Evolutionary conservation across 1,284 basidiomycete genomes (phyloP).

Genomic region (Ceratobasidium theobromae): DNA sequence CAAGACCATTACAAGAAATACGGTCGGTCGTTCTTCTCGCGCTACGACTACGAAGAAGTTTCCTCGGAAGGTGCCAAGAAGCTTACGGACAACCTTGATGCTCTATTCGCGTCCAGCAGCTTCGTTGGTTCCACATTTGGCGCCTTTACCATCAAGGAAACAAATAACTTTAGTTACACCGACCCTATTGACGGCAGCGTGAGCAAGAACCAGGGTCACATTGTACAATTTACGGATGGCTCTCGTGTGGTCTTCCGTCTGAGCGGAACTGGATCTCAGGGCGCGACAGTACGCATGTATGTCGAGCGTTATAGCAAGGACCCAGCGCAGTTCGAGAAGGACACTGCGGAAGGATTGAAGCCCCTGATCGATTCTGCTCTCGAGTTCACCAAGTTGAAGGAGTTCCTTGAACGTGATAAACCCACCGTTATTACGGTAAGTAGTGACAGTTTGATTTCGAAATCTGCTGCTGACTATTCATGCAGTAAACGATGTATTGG

Average conservation of each 20-base stretch:
- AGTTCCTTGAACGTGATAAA: conserved; percentile 83
- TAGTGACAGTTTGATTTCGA: conserved; percentile 35
- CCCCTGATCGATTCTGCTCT: conserved; percentile 95
- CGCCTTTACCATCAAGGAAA: conserved; percentile 77
- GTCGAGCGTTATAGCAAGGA: conserved; percentile 92
- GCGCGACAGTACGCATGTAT: conserved; percentile 92
- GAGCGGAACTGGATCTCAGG: conserved; percentile 92
- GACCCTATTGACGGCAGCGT: conserved; percentile 96
- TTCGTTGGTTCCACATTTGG: conserved; percentile 39
- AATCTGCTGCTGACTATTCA: neutral
- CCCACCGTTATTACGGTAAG: conserved; percentile 95
- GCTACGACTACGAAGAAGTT: conserved; percentile 99
- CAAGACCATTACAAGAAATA: conserved; percentile 88
- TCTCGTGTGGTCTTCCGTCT: conserved; percentile 93
- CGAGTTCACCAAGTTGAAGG: conserved; percentile 77
- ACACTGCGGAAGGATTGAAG: conserved; percentile 88
- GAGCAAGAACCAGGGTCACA: conserved; percentile 94
- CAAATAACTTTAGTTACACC: conserved; percentile 92
- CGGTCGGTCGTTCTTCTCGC: conserved; percentile 97
- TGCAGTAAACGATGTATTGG: too few species aligned
- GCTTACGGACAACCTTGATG: conserved; percentile 78
- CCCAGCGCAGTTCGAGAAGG: conserved; percentile 66
- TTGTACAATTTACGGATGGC: conserved; percentile 89
- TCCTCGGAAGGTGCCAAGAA: conserved; percentile 85
- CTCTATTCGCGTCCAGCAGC: conserved; percentile 64